A percentile compares a stretch with the other conserved stretches of the same genome.
These are phyloP conservation scores for Aspergillus phoenicis DNA, from an alignment of 2,329 filamentous ascomycete genomes.

Conservation along the genomic window DNA sequence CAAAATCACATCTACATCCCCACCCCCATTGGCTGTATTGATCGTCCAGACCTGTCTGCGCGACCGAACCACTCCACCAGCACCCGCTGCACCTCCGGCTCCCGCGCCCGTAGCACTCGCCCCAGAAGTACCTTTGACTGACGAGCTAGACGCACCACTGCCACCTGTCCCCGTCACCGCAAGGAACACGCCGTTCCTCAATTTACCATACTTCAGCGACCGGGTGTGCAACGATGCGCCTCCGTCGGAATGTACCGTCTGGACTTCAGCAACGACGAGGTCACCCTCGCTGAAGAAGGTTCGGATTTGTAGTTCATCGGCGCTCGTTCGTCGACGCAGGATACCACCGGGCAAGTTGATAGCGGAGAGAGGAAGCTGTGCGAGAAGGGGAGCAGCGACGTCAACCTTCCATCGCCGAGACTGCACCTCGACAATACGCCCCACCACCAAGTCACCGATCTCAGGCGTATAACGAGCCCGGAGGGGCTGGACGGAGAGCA, in stretches of 20 bases:
- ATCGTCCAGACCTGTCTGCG: constrained; percentile 88
- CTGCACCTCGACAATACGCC: constrained; percentile 93
- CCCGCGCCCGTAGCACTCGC: constrained; percentile 54
- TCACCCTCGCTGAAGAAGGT: constrained; percentile 98
- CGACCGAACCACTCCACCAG: constrained; percentile 75
- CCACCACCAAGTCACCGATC: constrained; percentile 93
- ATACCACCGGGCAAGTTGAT: constrained; percentile 97
- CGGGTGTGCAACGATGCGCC: constrained; percentile 86
- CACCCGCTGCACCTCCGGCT: constrained; percentile 65
- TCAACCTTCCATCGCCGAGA: constrained; percentile 92
- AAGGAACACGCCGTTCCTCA: constrained; percentile 89
- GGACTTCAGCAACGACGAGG: constrained; percentile 90
- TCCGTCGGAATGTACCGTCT: constrained; percentile 83
- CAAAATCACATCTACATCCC: constrained; percentile 78
- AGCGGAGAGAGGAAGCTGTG: constrained; percentile 78
- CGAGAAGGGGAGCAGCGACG: constrained; percentile 83
- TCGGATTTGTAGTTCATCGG: constrained; percentile 94
- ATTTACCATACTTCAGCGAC: constrained; percentile 88
- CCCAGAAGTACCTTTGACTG: constrained; percentile 34
- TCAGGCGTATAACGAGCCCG: constrained; percentile 93
- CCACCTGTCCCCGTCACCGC: constrained; percentile 79
- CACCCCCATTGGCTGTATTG: constrained; percentile 47
- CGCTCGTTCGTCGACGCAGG: constrained; percentile 84
- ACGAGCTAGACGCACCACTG: constrained; percentile 52
- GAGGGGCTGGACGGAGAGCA: constrained; percentile 86